A percentile compares a stretch with the other conserved stretches of the same genome.
These are phyloP conservation scores for Fusarium aywerte DNA, from an alignment of 2,329 filamentous ascomycete species.

Conservation along the genomic window DNA sequence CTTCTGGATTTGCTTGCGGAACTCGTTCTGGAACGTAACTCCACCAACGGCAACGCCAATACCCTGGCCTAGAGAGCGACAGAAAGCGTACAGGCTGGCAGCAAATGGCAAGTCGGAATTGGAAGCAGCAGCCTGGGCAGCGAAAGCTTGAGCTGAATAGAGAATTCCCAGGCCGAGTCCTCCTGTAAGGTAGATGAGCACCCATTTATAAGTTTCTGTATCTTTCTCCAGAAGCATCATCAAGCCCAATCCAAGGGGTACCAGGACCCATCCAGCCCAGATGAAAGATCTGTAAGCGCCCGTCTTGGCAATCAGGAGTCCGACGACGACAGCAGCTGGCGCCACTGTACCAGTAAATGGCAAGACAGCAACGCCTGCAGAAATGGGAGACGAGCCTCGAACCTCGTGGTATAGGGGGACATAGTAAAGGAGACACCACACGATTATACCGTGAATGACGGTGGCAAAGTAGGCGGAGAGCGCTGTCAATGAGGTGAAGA, in stretches of 20 bases:
- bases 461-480: conserved; percentile 41
- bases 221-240: conserved; percentile 60
- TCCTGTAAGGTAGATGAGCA: conserved; percentile 69
- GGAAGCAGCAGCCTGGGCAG: conserved; percentile 64
- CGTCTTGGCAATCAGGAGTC: conserved; percentile 65
- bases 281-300: conserved; percentile 70
- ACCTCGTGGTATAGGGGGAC: conserved; percentile 40
- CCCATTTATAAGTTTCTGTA: conserved; percentile 66
- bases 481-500: conserved; percentile 40
- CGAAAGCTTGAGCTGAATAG: conserved; percentile 70
- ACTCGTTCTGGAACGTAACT: conserved; percentile 75
- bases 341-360: conserved; percentile 72
- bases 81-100: conserved; percentile 73
- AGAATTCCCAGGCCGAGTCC: conserved; percentile 72
- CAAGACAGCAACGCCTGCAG: conserved; percentile 62
- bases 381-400: conserved; percentile 36
- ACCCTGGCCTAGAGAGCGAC: conserved; percentile 68
- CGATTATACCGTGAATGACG: conserved; percentile 38
- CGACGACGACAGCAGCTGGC: conserved; percentile 66
- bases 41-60: conserved; percentile 74
- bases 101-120: conserved; percentile 59
- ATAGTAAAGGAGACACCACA: conserved; percentile 41
- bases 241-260: conserved; percentile 68
- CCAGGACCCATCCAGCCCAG: conserved; percentile 70
- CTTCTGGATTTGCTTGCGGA: conserved; percentile 61